A percentile compares a stretch with the other conserved stretches of the same genome.
These are phyloP conservation scores for Fonsecaea multimorphosa DNA, from an alignment of 2,329 filamentous ascomycete genomes.

Conservation along the genomic window DNA sequence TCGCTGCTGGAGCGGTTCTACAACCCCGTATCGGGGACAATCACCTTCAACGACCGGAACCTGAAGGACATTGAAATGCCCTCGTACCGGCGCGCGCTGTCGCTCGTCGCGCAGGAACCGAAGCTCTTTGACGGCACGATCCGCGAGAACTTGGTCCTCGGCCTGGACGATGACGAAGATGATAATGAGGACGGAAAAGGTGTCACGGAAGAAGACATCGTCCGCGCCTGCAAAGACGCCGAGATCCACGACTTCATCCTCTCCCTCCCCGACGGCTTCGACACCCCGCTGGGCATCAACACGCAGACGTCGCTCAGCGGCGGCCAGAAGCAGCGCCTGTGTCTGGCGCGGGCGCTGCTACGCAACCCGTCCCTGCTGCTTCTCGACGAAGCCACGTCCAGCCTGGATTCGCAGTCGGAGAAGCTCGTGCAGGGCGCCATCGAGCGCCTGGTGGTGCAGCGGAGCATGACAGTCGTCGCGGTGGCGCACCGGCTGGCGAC, in stretches of 20 bases:
- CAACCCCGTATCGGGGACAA: conserved; percentile 48
- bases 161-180: conserved; percentile 45
- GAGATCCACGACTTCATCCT: conserved; percentile 61
- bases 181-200: too few relatives aligned
- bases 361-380: conserved; percentile 60
- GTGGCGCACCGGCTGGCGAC: conserved; percentile 80
- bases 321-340: conserved; percentile 63
- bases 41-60: conserved; percentile 46
- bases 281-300: conserved; percentile 57
- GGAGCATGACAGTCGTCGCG: conserved; percentile 68
- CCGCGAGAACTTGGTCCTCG: conserved; percentile 56
- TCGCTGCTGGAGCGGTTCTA: conserved; percentile 57
- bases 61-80: conserved; percentile 42
- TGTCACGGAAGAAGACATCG: too few relatives aligned
- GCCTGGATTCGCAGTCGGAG: conserved; percentile 70
- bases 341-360: conserved; percentile 62
- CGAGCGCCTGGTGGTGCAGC: conserved; percentile 62
- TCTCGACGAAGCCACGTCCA: conserved; percentile 65
- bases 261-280: conserved; percentile 59
- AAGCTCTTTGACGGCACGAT: conserved; percentile 54
- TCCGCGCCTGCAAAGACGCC: conserved; percentile 57
- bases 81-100: conserved; percentile 44
- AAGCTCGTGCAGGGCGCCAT: conserved; percentile 71
- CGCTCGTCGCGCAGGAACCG: conserved; percentile 53
- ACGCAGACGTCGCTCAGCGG: conserved; percentile 57